Percentiles rank a stretch among this genome's conserved stretches.
Evolutionary conservation across 164 flowering plant species (phyloP).

Genomic region (Stephania japonica): DNA sequence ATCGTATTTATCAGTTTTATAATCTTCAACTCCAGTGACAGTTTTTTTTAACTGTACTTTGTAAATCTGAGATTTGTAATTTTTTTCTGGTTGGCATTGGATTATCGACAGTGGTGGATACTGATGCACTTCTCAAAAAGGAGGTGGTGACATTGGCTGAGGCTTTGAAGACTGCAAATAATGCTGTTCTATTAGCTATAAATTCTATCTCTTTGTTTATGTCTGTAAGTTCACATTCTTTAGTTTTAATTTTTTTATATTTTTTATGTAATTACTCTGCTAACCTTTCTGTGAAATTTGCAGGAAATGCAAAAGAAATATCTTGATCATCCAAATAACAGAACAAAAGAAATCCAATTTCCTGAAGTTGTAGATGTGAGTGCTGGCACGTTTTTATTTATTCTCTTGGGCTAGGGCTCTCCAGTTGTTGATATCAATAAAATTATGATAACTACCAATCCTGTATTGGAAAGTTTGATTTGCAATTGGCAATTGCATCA

Average conservation of each 20-base stretch:
- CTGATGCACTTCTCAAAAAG: conserved; percentile 60
- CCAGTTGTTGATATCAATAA: background rate
- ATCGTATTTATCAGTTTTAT: background rate
- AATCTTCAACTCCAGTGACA: background rate
- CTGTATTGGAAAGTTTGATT: no score
- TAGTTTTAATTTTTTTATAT: background rate
- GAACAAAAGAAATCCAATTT: conserved; percentile 39
- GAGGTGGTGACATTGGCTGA: conserved; percentile 85
- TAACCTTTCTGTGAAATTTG: conserved; percentile 14
- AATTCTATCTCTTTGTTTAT: conserved; percentile 56
- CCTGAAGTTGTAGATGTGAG: conserved; percentile 52
- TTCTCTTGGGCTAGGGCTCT: conserved; percentile 1
- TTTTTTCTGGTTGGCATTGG: conserved; percentile 8
- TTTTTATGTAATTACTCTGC: background rate
- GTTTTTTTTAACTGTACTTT: background rate
- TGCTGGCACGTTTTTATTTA: conserved; percentile 6
- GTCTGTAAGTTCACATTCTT: conserved; percentile 48
- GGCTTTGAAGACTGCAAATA: conserved; percentile 75
- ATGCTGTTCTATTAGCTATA: conserved; percentile 68
- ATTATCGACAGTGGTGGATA: conserved; percentile 61
- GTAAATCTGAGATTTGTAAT: background rate
- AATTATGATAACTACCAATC: no score
- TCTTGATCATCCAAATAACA: conserved; percentile 30
- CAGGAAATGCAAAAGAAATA: conserved; percentile 57
- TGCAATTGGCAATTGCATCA: background rate